A percentile compares a stretch with the other conserved stretches of the same genome.
These are phyloP conservation scores for Saccharomyces hybrid DNA, from an alignment of 1,139 yeast species.

Conservation along the genomic window DNA sequence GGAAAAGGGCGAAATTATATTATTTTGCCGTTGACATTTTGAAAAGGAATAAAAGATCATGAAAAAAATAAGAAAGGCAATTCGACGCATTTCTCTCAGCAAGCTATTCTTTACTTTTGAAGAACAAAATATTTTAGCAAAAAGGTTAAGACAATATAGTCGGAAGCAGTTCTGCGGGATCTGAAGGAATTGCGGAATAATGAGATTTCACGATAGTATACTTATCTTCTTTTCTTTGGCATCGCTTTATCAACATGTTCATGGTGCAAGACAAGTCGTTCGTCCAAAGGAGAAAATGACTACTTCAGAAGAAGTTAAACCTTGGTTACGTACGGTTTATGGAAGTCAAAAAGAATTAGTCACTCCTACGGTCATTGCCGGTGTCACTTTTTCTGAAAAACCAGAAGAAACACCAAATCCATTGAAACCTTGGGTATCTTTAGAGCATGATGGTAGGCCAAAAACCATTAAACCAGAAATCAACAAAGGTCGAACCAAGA, in stretches of 20 bases:
- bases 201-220: constrained; percentile 1
- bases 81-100: neutral
- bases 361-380: constrained; percentile 72
- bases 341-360: constrained; percentile 53
- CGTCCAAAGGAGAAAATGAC: constrained; percentile 28
- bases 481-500: constrained; percentile 61
- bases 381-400: constrained; percentile 69
- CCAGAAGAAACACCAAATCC: constrained; percentile 58
- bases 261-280: constrained; percentile 17
- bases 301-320: constrained; percentile 39
- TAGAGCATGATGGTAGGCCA: constrained; percentile 73
- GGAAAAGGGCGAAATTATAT: neutral
- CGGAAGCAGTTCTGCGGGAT: neutral
- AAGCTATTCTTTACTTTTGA: neutral
- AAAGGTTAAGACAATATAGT: neutral
- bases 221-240: neutral
- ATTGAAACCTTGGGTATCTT: constrained; percentile 72
- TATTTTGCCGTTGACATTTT: neutral
- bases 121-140: neutral
- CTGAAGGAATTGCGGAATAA: neutral
- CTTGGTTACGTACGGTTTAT: constrained; percentile 72
- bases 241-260: neutral
- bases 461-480: constrained; percentile 67
- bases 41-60: neutral
- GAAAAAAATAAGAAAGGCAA: neutral